Conservation (phyloP, 169 alveolate genomes). For the Plasmodium relictum region DNA sequence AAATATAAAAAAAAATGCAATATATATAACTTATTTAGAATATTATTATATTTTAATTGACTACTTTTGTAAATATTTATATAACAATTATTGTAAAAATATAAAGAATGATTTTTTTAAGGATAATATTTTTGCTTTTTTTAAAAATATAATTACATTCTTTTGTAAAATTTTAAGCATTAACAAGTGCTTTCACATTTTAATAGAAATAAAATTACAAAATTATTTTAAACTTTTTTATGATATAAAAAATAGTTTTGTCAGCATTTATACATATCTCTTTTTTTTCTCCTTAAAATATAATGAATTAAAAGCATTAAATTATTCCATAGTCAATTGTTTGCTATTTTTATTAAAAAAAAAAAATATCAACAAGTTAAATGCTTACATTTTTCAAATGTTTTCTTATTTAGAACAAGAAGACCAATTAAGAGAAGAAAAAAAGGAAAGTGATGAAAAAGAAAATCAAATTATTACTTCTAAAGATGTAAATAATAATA, state of each 20-base stretch:
- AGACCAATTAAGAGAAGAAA: constrained; percentile 16
- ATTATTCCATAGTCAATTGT: constrained; percentile 9
- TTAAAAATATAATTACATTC: constrained; percentile 24
- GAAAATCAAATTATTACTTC: constrained; percentile 1
- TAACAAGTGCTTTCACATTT: constrained; percentile 50
- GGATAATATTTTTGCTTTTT: constrained; percentile 12
- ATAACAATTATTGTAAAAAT: constrained; percentile 7
- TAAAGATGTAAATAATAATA: background rate
- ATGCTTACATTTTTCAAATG: constrained; percentile 65
- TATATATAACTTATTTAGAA: constrained; percentile 53
- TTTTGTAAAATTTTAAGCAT: constrained; percentile 71
- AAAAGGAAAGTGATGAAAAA: background rate
- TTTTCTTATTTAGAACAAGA: constrained; percentile 43
- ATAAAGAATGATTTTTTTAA: constrained; percentile 1
- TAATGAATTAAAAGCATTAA: constrained; percentile 1
- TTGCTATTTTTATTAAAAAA: constrained; percentile 35
- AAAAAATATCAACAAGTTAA: constrained; percentile 40
- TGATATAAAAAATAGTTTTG: constrained; percentile 45
- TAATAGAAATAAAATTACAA: constrained; percentile 49
- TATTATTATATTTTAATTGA: constrained; percentile 58
- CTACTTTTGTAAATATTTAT: constrained; percentile 40
- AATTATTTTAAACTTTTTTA: constrained; percentile 45
- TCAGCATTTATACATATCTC: constrained; percentile 42
- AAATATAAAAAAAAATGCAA: constrained; percentile 1
- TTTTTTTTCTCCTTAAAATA: constrained; percentile 36